Evolutionary conservation across 2,329 filamentous ascomycete species (phyloP), one percentile per base, ranked within the genome.

Genomic region (Metarhizium anisopliae): DNA sequence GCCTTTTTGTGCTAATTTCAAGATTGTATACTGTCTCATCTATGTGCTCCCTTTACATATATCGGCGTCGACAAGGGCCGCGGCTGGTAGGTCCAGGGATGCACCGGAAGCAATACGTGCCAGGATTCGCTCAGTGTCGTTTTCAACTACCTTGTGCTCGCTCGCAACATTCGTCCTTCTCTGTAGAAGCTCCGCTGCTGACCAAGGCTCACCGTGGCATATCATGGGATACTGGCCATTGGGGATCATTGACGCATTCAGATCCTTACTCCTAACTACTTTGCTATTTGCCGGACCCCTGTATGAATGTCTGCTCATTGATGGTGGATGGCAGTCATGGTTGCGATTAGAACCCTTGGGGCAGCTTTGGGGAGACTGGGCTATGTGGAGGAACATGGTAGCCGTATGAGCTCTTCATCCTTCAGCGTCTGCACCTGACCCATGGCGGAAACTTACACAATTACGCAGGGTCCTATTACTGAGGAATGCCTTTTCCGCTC

Each of bases 401-500:
- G 89, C 89, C 45, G 91, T 94, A 76, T 64, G 87, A 29, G 25
- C 16, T 20, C 45, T 49, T 6, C 45, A 16, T 30, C 45, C 20
- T 14, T 30, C 11, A 29, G 6, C 11, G 7, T 10, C 6, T 30
- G 45, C 45, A 30, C 14, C n/a, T 20, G 42, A 20, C 42, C 2
- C 18, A 6, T 45, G n/a, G 11, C 45, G 14, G 8, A 6, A 13
- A 49, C 45, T 49, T 30, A 49, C 25, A 49, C n/a, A 47, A 51
- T 8, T 30, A n/a, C 40, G 36, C 38, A 88, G 86, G 91, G 90
- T 40, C 92, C 94, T 0, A 75, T 94, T 55, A 96, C 91, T 11
- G 94, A 99, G 74, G 94, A 99, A 72, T 76, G 95, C 58, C 87
- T 96, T 64, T 99, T 96, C 77, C 89, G 94, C 66, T 90, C 90